Base-by-base conservation (phyloP, 768 basidiomycete species). In the Leccinellum albellum region DNA sequence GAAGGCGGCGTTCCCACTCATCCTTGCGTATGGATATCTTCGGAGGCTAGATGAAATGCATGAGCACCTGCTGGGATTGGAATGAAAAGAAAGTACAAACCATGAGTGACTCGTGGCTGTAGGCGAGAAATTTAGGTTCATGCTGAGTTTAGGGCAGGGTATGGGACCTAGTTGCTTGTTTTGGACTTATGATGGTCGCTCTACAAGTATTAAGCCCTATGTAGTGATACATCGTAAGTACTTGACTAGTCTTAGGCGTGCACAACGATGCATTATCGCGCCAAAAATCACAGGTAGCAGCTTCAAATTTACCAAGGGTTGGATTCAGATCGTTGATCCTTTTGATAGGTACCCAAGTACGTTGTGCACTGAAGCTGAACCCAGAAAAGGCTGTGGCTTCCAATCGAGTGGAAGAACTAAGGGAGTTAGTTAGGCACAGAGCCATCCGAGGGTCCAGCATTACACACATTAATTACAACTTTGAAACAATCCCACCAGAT, bases 1-100 rank as follows among this genome's bases (percentile, higher is more conserved):
- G 84, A 37, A 97, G 78, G 21, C 88, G 85, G 28, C 80, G 79
- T 60, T 92, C 87, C 94, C 94, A 96, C 71, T 94, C 93, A 65
- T 89, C 86, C 61, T 83, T 83, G n/a, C 82, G 78, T 60, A 94
- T 86, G 23, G 73, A 66, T 32, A 75, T 75, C 73, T 87, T 89
- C 37, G 80, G 76, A 65, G 85, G 74, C 70, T 76, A 59, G 21
- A 50, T 47, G 17, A 31, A 6, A 46, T 15, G 45, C 24, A 31
- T 63, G 4, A 65, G 51, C 3, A 37, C 53, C 24, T 46, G 14
- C 14, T 26, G 23, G 48, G 7, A 26, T 37, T n/a, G 50, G n/a
- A 50, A 40, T 24, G 24, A 24, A 23, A 51, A 42, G 29, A 50
- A 60, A 56, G 42, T 44, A 72, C 74, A 9, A 58, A 74, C 73